These are phyloP conservation scores for Triticum dicoccoides DNA, from an alignment of 176 grass and related monocot species.

Conservation along the genomic window DNA sequence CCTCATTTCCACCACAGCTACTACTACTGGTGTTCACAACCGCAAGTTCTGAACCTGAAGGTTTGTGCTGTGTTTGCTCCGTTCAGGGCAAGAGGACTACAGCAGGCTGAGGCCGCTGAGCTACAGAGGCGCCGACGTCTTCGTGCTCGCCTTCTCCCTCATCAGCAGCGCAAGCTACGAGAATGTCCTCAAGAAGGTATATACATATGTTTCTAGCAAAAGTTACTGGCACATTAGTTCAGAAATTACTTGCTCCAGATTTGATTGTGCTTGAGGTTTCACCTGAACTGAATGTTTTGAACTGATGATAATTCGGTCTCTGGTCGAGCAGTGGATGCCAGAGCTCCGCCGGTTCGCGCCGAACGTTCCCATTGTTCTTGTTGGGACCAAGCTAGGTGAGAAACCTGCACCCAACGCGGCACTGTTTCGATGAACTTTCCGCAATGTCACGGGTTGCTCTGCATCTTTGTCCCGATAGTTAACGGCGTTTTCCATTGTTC, in stretches of 20 bases:
- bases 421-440: neutral
- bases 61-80: neutral
- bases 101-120: conserved; percentile 12
- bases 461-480: neutral
- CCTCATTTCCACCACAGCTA: neutral
- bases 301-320: conserved; percentile 21
- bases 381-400: conserved; percentile 90
- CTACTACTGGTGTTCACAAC: neutral
- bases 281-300: conserved; percentile 12
- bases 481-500: conserved; percentile 12
- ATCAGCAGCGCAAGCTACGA: conserved; percentile 20
- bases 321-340: conserved; percentile 80
- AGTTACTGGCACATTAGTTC: neutral
- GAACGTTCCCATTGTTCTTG: conserved; percentile 75
- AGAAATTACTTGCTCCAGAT: neutral
- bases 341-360: conserved; percentile 81
- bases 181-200: conserved; percentile 14
- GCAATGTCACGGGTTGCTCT: neutral
- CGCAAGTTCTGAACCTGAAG: neutral
- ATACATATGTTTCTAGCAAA: neutral
- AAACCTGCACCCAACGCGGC: neutral
- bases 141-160: conserved; percentile 17
- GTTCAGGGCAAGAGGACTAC: conserved; percentile 15
- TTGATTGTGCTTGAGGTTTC: neutral
- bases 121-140: conserved; percentile 2